Base-by-base conservation (phyloP, 1,284 basidiomycete species). In the Veloboletus limbatus region DNA sequence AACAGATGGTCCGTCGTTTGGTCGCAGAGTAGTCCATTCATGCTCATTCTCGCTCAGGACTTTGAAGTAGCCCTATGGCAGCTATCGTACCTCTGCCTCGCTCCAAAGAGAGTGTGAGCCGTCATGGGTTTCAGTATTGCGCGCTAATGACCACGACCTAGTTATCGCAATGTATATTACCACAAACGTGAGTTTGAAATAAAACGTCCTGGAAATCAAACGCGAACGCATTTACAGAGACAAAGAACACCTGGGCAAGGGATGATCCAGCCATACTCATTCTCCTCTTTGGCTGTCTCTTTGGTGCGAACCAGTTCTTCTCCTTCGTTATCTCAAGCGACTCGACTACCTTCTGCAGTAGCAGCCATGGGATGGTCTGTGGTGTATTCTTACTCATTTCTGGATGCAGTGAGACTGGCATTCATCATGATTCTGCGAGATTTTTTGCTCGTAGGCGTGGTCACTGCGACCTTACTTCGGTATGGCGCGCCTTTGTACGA, bases 231-330 rank as follows among this genome's bases (percentile, higher is more conserved):
- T 46, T 33, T 26, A 22, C 61, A 90, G 92, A 97, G 73, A 97
- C 94, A n/a, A 97, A 97, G 76, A 97, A 97, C 66, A 91, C 89
- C 6, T 97, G 94, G 93, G 92, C 93, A 20, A 76, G 94, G 65
- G 94, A 97, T 66, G 93, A 97, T 65, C 94, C 94, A 16, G 93
- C 94, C 11, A 93, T 96, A 57, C 75, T 96, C 28, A 77, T 96
- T 35, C 77, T 97, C 40, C 83, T 96, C 43, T 78, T 81, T 25
- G 87, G 79, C 32, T 90, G 85, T 64, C 75, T 94, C 13, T 74
- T 73, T 49, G 79, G 91, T 92, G 51, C 48, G 80, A 6, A 22
- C 14, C 4, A 8, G 31, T 21, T 39, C 8, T 20, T 18, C 9
- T 6, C 32, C 11, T 21, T 18, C 4, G n/a, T 16, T 17, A n/a